A percentile compares a stretch with the other conserved stretches of the same genome.
phyloP scores from a whole-genome alignment of 1,284 basidiomycete genomes.

The Agaricales sp. region DNA sequence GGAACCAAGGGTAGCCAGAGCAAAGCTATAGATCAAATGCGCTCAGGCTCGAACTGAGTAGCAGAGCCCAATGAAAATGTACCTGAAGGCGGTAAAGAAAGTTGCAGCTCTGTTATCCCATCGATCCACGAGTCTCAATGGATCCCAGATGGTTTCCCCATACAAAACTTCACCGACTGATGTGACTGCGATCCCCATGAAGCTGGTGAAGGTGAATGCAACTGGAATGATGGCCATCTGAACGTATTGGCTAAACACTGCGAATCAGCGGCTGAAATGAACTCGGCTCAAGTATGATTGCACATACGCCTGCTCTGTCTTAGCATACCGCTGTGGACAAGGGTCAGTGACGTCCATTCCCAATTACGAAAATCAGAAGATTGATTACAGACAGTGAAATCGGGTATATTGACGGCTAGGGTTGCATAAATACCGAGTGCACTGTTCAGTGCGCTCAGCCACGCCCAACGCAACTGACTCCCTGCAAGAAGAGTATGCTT shows the following conservation, averaged over 20 bases:
- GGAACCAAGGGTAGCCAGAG: conserved; percentile 59
- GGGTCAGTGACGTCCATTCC: background rate
- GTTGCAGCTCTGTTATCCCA: conserved; percentile 73
- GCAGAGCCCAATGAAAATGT: background rate
- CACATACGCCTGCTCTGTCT: conserved; percentile 40
- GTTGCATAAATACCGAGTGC: conserved; percentile 59
- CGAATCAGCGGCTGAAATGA: conserved; percentile 4
- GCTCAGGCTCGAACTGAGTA: no score
- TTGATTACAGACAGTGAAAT: conserved; percentile 43
- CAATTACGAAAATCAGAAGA: background rate
- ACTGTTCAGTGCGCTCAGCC: conserved; percentile 61
- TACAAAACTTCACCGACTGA: conserved; percentile 56
- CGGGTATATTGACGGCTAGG: conserved; percentile 64
- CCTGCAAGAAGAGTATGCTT: conserved; percentile 38
- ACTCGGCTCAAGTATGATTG: background rate
- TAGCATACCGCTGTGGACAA: conserved; percentile 42
- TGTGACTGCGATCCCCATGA: conserved; percentile 58
- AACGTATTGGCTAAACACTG: conserved; percentile 42
- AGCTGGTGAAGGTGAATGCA: conserved; percentile 48
- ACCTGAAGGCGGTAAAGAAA: conserved; percentile 61
- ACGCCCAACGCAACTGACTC: conserved; percentile 54
- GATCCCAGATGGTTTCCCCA: conserved; percentile 42
- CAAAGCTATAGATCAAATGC: conserved; percentile 34
- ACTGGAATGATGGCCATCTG: conserved; percentile 63
- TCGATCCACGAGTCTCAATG: conserved; percentile 42